Conservation (phyloP, 208 protist genomes). For the Balamuthia mandrillaris region DNA sequence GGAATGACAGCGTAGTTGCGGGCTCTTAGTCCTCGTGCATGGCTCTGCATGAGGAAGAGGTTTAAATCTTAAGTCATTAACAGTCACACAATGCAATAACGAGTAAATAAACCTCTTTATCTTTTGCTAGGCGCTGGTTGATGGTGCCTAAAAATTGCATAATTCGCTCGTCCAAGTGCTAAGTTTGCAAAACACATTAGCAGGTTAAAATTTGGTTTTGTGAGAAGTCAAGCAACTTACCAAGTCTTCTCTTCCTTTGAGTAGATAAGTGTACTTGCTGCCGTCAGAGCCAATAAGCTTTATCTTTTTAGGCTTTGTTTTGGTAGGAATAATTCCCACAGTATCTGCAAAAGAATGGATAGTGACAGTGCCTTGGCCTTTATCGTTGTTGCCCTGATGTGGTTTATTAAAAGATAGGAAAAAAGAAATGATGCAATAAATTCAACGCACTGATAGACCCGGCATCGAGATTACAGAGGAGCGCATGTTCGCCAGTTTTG, state of each 20-base stretch:
- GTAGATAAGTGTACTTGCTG: constrained; percentile 56
- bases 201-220: constrained; percentile 2
- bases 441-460: too few species aligned
- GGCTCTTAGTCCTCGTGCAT: too few species aligned
- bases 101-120: constrained; percentile 40
- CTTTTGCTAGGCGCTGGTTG: constrained; percentile 53
- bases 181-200: background rate
- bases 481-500: too few species aligned
- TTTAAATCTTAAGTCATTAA: background rate
- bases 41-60: too few species aligned
- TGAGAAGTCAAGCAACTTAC: constrained; percentile 29
- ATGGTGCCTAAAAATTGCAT: constrained; percentile 68
- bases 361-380: background rate
- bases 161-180: constrained; percentile 68
- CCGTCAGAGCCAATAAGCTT: constrained; percentile 61
- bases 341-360: constrained; percentile 41
- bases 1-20: constrained; percentile 69
- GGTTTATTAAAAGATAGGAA: too few species aligned
- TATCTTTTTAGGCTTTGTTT: constrained; percentile 70
- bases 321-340: constrained; percentile 58
- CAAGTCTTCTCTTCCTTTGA: constrained; percentile 73
- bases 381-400: too few species aligned
- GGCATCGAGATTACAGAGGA: too few species aligned
- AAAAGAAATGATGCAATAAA: too few species aligned
- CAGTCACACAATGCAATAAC: too few species aligned